Evolutionary conservation across 768 basidiomycete species (phyloP), one percentile per base, ranked within the genome.

Genomic region (Auricularia cornea): DNA sequence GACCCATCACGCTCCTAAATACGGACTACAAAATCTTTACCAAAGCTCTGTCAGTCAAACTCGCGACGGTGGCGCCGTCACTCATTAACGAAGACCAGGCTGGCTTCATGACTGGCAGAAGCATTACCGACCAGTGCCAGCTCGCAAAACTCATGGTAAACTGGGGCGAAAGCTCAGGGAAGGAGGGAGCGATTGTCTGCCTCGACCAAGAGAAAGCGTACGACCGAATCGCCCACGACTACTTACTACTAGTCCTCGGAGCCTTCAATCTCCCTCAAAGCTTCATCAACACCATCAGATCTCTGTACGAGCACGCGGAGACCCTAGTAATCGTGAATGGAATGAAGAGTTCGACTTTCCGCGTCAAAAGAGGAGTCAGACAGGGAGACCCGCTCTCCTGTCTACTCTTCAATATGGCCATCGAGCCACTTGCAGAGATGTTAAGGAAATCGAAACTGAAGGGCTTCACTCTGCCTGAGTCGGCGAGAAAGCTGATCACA

Each of bases 311-410:
- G 23, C 40, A 64, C 12, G 75, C 74, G 1, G n/a, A 63, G 6
- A 77, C 75, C 4, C 3, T 2, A 14, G 69, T 78, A 3, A 73
- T 73, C 44, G 61, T 79, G n/a, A 79, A 78, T 32, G 74, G 76
- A 1, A 23, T 54, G 0, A 14, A 70, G 10, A 75, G 76, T 52
- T 29, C 57, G 4, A 26, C 59, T 0, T 76, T 70, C 60, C 60
- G 60, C 28, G 62, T 76, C 0, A 69, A 60, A 3, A 67, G 76
- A 41, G 79, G 79, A 0, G 75, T 77, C 0, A 4, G 72, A 14
- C 79, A 80, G 57, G 77, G 75, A 0, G 75, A 78, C 66, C 77
- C 75, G 0, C 68, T 80, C 1, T 79, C 74, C 1, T 78, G 78
- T 64, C 71, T 79, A 0, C 70, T 79, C 0, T 80, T 77, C 54